These are phyloP conservation scores for Sporothrix variecibatus DNA, from an alignment of 2,329 filamentous ascomycete species.

Conservation along the genomic window DNA sequence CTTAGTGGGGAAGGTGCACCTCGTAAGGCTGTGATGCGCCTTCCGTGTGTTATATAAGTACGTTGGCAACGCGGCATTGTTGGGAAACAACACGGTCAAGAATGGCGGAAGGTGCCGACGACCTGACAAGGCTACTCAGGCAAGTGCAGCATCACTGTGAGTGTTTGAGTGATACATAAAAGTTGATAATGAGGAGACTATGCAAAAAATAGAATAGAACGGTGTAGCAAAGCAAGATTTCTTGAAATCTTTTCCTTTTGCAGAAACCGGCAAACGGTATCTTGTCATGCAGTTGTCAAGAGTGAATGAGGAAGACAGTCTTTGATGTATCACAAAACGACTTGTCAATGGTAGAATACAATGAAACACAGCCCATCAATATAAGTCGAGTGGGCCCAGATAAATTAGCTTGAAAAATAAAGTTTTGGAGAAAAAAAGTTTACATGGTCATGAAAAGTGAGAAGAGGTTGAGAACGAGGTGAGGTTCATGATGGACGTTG, in stretches of 20 bases:
- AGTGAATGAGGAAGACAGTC: not conserved
- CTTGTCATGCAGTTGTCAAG: not conserved
- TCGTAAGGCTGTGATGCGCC: not conserved
- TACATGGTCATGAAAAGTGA: not conserved
- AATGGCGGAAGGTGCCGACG: constrained; percentile 11
- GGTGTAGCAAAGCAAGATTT: not conserved
- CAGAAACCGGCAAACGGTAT: not conserved
- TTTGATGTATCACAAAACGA: not conserved
- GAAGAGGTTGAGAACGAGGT: constrained; percentile 2
- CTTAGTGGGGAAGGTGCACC: not conserved
- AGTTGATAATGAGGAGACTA: not conserved
- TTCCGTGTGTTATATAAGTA: not conserved
- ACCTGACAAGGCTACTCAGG: not conserved
- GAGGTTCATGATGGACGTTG: not conserved
- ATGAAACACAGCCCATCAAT: not conserved
- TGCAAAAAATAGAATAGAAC: not conserved
- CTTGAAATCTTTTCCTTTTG: not conserved
- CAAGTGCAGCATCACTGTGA: not conserved
- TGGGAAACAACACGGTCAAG: not conserved
- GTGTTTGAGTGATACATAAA: no score
- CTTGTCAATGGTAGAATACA: not conserved
- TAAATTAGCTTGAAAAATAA: not conserved
- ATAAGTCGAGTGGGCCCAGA: not conserved
- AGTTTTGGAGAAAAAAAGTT: not conserved
- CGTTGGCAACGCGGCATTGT: not conserved